Conservation (phyloP, 2,329 filamentous ascomycete species). For the Zasmidium citrigriseum region DNA sequence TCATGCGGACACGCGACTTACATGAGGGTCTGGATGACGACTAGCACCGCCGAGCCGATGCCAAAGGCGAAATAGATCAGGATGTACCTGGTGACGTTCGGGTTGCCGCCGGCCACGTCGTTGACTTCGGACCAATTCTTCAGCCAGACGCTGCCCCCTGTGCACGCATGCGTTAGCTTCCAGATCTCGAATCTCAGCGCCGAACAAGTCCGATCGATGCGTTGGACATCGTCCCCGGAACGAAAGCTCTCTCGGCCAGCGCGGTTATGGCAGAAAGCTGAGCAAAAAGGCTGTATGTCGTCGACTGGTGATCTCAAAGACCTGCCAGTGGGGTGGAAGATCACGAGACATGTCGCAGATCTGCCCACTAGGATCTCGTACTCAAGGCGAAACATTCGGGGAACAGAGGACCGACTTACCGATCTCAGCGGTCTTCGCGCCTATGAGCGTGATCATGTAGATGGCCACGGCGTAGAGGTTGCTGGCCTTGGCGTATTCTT, state of each 20-base stretch:
- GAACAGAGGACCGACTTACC: constrained; percentile 52
- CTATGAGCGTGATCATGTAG: constrained; percentile 75
- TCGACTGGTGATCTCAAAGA: not conserved
- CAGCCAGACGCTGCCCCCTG: constrained; percentile 84
- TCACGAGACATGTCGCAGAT: not conserved
- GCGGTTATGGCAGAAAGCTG: not conserved
- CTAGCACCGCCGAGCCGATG: constrained; percentile 78
- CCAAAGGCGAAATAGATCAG: constrained; percentile 96
- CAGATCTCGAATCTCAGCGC: constrained; percentile 14
- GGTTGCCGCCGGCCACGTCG: constrained; percentile 65
- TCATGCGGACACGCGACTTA: constrained; percentile 6
- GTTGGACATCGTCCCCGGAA: not conserved
- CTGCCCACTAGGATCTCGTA: not conserved
- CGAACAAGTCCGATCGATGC: constrained; percentile 24
- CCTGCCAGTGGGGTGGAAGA: not conserved
- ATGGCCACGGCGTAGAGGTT: constrained; percentile 81
- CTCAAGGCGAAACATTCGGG: not conserved
- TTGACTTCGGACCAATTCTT: constrained; percentile 90
- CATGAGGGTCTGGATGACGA: constrained; percentile 74
- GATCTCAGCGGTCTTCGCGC: constrained; percentile 79
- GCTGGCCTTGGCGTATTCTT: constrained; percentile 91
- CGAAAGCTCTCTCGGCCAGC: not conserved
- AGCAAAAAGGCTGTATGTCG: not conserved
- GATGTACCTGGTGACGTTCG: constrained; percentile 82
- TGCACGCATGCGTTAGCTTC: constrained; percentile 27